Percentiles rank a stretch among this genome's conserved stretches.
Evolutionary conservation across 129 eudicot species (phyloP).

Genomic region (Flaveria ramosissima): DNA sequence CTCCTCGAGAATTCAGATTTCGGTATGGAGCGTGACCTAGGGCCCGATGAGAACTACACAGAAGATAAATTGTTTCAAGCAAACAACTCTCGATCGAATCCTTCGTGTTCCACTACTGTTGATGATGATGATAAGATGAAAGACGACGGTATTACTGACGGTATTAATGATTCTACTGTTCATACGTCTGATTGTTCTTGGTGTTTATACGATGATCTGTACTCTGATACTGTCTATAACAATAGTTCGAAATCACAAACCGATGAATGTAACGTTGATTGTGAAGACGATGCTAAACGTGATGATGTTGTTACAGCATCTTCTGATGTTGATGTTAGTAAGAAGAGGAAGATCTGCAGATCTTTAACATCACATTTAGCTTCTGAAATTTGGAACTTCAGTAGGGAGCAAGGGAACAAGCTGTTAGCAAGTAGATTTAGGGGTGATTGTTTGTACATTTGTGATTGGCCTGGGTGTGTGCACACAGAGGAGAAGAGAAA

Average conservation of each 20-base stretch:
- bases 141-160: background rate
- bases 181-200: slow-evolving; percentile 45
- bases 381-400: slow-evolving; percentile 66
- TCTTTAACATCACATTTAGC: slow-evolving; percentile 68
- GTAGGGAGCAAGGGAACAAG: slow-evolving; percentile 91
- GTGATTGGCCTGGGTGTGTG: slow-evolving; percentile 97
- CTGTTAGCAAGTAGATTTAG: slow-evolving; percentile 84
- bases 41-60: slow-evolving; percentile 54
- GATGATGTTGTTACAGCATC: slow-evolving; percentile 18
- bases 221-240: slow-evolving; percentile 61
- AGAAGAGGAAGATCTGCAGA: slow-evolving; percentile 52
- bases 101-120: slow-evolving; percentile 30
- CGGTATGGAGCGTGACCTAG: slow-evolving; percentile 78
- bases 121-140: slow-evolving; percentile 19
- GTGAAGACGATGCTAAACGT: slow-evolving; percentile 16
- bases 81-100: slow-evolving; percentile 24
- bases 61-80: slow-evolving; percentile 22
- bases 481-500: slow-evolving; percentile 88
- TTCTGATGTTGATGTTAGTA: slow-evolving; percentile 32
- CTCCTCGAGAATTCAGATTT: slow-evolving; percentile 81
- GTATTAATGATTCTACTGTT: background rate
- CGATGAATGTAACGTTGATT: slow-evolving; percentile 29
- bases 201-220: slow-evolving; percentile 76
- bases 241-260: slow-evolving; percentile 36
- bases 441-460: slow-evolving; percentile 83